phyloP scores from a whole-genome alignment of 352 stramenopile species.

The Globisporangium apiculatum region DNA sequence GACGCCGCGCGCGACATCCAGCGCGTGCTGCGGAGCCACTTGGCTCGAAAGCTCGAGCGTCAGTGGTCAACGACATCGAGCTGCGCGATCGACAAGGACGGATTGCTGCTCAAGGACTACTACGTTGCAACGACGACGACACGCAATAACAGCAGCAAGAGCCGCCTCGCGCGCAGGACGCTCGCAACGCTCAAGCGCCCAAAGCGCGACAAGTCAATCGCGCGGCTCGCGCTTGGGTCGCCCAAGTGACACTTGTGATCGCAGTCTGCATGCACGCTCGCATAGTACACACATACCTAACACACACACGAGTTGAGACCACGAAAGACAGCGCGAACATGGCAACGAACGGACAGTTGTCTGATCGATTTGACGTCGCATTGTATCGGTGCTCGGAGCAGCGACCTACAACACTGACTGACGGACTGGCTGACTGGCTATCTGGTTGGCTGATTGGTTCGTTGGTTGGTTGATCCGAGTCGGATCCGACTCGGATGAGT shows the following conservation, averaged over 20 bases:
- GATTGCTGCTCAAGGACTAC: constrained; percentile 17
- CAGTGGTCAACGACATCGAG: constrained; percentile 26
- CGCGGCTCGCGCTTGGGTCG: constrained; percentile 17
- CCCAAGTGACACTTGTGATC: constrained; percentile 1
- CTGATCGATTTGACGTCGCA: too few relatives aligned
- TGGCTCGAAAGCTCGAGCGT: constrained; percentile 25
- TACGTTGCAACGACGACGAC: constrained; percentile 1
- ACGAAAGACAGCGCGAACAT: too few relatives aligned
- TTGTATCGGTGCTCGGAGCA: too few relatives aligned
- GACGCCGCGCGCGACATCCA: constrained; percentile 40
- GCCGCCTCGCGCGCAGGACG: constrained; percentile 12
- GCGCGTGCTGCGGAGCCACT: constrained; percentile 25
- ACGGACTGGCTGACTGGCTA: too few relatives aligned
- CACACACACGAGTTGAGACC: too few relatives aligned
- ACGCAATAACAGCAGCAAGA: constrained; percentile 8
- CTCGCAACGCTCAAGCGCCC: constrained; percentile 20
- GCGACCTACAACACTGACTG: too few relatives aligned
- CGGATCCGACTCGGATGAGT: too few relatives aligned
- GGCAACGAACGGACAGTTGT: too few relatives aligned
- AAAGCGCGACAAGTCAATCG: constrained; percentile 33
- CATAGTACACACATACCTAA: too few relatives aligned
- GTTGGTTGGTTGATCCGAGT: too few relatives aligned
- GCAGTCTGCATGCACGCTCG: too few relatives aligned
- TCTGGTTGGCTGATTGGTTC: too few relatives aligned
- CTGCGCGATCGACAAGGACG: constrained; percentile 18